phyloP scores from a whole-genome alignment of 1,139 yeast species.

The Meyerozyma sp. region DNA sequence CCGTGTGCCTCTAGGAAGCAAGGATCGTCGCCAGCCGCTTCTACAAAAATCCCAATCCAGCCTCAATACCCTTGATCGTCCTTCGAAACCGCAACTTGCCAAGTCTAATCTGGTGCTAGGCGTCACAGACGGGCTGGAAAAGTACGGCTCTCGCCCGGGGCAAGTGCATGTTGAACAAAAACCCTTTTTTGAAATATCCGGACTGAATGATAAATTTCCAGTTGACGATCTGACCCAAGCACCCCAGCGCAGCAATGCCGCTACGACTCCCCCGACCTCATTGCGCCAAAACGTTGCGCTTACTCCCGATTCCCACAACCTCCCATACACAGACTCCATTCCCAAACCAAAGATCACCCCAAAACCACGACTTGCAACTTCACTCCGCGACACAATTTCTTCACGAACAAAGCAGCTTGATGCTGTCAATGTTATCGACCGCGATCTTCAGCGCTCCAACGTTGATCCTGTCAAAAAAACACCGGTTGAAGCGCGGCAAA shows the following conservation, averaged over 20 bases:
- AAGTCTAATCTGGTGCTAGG: background rate
- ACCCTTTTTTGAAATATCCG: too few species aligned
- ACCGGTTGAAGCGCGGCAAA: conserved; percentile 6
- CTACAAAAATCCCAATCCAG: background rate
- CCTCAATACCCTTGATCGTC: background rate
- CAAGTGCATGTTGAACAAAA: too few species aligned
- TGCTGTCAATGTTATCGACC: background rate
- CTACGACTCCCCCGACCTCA: too few species aligned
- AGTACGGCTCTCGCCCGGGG: background rate
- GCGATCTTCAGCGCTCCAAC: background rate
- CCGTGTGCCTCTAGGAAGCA: conserved; percentile 2
- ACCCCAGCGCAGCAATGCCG: too few species aligned
- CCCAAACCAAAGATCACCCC: background rate
- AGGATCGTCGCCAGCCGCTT: background rate
- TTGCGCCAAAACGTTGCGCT: background rate
- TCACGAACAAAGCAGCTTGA: background rate
- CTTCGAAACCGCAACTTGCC: background rate
- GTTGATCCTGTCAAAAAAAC: background rate
- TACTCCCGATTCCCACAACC: background rate
- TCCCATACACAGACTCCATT: conserved; percentile 1
- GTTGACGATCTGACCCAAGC: too few species aligned
- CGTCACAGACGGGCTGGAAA: background rate
- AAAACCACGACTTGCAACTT: background rate
- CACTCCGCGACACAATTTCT: background rate
- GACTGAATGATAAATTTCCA: too few species aligned